Conservation (phyloP, 2,329 filamentous ascomycete species). For the Microdochium paspali region DNA sequence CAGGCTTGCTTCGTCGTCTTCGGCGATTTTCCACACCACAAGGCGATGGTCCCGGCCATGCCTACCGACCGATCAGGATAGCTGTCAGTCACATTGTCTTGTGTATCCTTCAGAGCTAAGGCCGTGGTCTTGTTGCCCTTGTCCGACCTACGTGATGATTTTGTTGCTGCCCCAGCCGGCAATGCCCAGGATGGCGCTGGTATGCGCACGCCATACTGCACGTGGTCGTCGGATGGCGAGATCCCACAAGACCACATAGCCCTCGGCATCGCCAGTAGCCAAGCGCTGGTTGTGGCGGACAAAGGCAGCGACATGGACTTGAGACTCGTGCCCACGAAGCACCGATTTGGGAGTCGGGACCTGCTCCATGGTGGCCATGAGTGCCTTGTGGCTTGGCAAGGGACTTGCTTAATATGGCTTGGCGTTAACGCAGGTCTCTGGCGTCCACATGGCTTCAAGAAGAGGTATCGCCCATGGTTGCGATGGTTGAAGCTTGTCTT, state of each 20-base stretch:
- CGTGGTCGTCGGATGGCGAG: conserved; percentile 69
- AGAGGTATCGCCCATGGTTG: too few relatives aligned
- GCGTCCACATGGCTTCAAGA: too few relatives aligned
- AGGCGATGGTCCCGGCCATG: conserved; percentile 87
- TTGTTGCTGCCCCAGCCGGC: conserved; percentile 61
- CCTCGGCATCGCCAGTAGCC: conserved; percentile 80
- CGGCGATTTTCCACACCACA: conserved; percentile 68
- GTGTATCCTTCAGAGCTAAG: too few relatives aligned
- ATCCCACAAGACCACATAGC: conserved; percentile 82
- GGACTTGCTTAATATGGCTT: too few relatives aligned
- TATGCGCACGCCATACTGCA: conserved; percentile 81
- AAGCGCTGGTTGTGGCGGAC: conserved; percentile 65
- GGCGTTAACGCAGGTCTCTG: too few relatives aligned
- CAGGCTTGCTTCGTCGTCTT: conserved; percentile 51
- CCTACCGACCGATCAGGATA: conserved; percentile 31
- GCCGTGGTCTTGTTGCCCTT: too few relatives aligned
- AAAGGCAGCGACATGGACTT: conserved; percentile 71
- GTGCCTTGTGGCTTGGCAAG: background rate
- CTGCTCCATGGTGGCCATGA: conserved; percentile 13
- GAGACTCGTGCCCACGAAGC: conserved; percentile 74
- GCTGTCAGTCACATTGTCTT: background rate
- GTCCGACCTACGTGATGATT: conserved; percentile 66
- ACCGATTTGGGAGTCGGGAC: conserved; percentile 48
- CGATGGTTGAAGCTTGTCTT: too few relatives aligned
- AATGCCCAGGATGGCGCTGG: conserved; percentile 66